Evolutionary conservation across 2,329 filamentous ascomycete species (phyloP), one percentile per base, ranked within the genome.

Genomic region (Epichloe amarillans): DNA sequence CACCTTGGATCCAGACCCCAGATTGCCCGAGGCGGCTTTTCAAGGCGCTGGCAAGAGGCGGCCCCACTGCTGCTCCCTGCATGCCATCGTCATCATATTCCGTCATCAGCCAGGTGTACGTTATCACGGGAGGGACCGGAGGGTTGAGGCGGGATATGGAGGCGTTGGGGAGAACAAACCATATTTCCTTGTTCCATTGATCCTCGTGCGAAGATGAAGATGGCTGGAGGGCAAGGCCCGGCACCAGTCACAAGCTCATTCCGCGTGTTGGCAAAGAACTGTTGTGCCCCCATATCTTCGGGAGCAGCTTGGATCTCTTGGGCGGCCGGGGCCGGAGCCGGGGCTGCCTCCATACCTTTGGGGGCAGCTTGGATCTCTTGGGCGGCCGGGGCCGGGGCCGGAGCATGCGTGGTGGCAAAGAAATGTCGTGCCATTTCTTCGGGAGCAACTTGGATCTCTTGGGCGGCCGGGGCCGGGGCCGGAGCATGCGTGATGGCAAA

Each of bases 1-100:
- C 69, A 14, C 72, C 72, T 55, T 74, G 72, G 21, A 72, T 64
- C 66, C 67, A 69, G 52, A 70, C 54, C 17, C 58, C 52, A 8
- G 44, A 50, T 15, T 7, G 41, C 45, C 61, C 60, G 35, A 62
- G 65, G 30, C 52, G 50, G 21, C 47, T 47, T 42, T 64, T 60
- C 0, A 70, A 59, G 38, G 53, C 61, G 12, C 54, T 52, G 5
- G 60, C 64, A 11, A 66, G 52, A 2, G 39, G 49, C 14, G 65
- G 64, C 3, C 66, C 66, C 5, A 48, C 1, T 39, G 54, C 21
- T 12, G 15, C 5, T 8, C 44, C 44, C 44, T 46, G 17, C n/a
- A 19, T n/a, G 15, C 4, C 4, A 8, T 10, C 30, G 2, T 30
- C 30, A 30, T 30, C 26, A 30, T 10, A 30, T 30, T 30, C 26